Conservation (phyloP, 345 rosid species). For the Capsella bursapastoris region DNA sequence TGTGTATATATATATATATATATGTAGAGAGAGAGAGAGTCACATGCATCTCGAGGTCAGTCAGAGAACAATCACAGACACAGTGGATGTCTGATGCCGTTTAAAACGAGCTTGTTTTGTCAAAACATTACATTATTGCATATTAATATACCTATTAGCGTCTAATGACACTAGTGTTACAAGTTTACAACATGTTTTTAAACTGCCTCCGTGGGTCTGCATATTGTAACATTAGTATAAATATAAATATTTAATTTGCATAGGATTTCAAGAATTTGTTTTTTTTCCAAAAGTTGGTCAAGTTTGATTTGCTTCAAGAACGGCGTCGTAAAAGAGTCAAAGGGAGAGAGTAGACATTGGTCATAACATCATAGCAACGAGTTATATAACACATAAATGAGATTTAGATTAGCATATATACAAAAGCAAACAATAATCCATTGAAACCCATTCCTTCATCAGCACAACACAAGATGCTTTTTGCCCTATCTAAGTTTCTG, state of each 20-base stretch:
- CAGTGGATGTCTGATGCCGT: background rate
- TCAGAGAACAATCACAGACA: background rate
- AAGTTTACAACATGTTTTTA: background rate
- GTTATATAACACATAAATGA: background rate
- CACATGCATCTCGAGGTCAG: background rate
- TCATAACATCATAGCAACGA: too few relatives aligned
- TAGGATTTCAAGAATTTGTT: background rate
- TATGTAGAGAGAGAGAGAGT: too few relatives aligned
- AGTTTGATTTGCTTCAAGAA: conserved; percentile 9
- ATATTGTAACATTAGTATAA: too few relatives aligned
- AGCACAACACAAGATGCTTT: background rate
- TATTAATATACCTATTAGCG: background rate
- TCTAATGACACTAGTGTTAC: background rate
- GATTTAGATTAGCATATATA: background rate
- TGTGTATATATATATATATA: too few relatives aligned
- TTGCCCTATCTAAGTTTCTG: background rate
- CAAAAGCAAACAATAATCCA: background rate
- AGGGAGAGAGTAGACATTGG: background rate
- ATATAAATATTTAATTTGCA: background rate
- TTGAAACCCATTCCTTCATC: background rate
- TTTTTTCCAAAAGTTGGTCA: background rate
- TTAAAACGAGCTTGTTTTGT: background rate
- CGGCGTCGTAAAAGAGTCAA: background rate
- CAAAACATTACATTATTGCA: background rate
- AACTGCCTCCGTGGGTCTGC: background rate